A percentile compares a stretch with the other conserved stretches of the same genome.
Conservation (phyloP, 768 basidiomycete species). For the Mycena indigotica region DNA sequence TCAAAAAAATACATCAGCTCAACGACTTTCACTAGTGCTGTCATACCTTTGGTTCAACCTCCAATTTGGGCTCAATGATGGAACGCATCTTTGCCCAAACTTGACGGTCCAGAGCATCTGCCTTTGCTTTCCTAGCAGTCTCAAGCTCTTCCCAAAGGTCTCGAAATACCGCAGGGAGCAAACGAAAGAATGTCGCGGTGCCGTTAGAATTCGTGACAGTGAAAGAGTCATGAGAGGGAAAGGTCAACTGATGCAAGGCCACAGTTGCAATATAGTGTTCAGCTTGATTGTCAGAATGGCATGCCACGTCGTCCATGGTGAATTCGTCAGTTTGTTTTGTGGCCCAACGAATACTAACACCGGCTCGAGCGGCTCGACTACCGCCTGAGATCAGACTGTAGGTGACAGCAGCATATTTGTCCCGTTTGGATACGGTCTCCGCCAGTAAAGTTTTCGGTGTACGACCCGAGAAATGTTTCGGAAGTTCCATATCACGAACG, state of each 20-base stretch:
- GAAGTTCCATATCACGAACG: conserved; percentile 74
- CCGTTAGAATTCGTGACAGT: conserved; percentile 49
- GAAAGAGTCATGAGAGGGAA: conserved; percentile 65
- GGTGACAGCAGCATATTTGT: conserved; percentile 74
- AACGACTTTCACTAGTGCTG: too few relatives aligned
- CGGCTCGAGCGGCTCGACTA: conserved; percentile 76
- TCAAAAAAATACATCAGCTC: background rate
- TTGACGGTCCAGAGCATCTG: conserved; percentile 64
- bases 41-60: conserved; percentile 46
- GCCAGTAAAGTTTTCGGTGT: conserved; percentile 75
- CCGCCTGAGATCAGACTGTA: conserved; percentile 66
- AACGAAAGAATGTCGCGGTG: conserved; percentile 65
- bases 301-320: conserved; percentile 85
- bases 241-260: conserved; percentile 79
- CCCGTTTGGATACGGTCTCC: conserved; percentile 66
- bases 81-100: conserved; percentile 70
- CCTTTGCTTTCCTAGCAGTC: conserved; percentile 53
- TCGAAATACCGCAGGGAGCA: conserved; percentile 80
- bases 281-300: conserved; percentile 75
- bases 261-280: conserved; percentile 88
- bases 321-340: conserved; percentile 62
- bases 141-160: conserved; percentile 95
- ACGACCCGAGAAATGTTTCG: conserved; percentile 82
- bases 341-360: conserved; percentile 74
- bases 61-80: conserved; percentile 67